Evolutionary conservation across 257 asterid species (phyloP).

Genomic region (Haberlea rhodopensis): DNA sequence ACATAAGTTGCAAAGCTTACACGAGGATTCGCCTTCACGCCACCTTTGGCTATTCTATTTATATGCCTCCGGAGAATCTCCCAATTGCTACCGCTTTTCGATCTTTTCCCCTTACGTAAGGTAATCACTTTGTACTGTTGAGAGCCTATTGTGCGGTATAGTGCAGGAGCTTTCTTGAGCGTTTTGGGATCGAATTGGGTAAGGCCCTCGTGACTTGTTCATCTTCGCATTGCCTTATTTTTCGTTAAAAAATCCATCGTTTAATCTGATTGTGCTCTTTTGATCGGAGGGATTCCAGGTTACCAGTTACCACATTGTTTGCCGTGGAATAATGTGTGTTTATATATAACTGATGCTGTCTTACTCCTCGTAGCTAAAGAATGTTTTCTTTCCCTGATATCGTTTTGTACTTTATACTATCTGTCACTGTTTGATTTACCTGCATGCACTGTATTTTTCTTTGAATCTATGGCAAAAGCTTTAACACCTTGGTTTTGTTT

Average conservation of each 20-base stretch:
- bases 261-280: slow-evolving; percentile 1
- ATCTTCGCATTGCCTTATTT: slow-evolving; percentile 22
- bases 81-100: slow-evolving; percentile 18
- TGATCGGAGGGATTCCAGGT: slow-evolving; percentile 11
- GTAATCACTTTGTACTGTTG: slow-evolving; percentile 15
- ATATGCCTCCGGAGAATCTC: slow-evolving; percentile 46
- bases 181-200: slow-evolving; percentile 37
- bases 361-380: background rate
- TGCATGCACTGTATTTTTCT: slow-evolving; percentile 48
- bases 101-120: background rate
- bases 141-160: background rate
- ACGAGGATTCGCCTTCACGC: slow-evolving; percentile 47
- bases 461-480: slow-evolving; percentile 2
- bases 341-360: background rate
- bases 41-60: slow-evolving; percentile 2
- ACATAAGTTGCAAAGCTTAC: slow-evolving; percentile 44
- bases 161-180: slow-evolving; percentile 2
- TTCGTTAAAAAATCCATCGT: no score
- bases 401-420: no score
- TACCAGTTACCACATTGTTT: no score
- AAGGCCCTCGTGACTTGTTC: slow-evolving; percentile 23
- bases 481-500: background rate
- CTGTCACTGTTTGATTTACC: slow-evolving; percentile 1
- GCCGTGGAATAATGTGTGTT: background rate
- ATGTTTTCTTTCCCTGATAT: background rate